A percentile compares a stretch with the other conserved stretches of the same genome.
Evolutionary conservation across 352 stramenopile species (phyloP).

Genomic region (Globisporangium viniferum): DNA sequence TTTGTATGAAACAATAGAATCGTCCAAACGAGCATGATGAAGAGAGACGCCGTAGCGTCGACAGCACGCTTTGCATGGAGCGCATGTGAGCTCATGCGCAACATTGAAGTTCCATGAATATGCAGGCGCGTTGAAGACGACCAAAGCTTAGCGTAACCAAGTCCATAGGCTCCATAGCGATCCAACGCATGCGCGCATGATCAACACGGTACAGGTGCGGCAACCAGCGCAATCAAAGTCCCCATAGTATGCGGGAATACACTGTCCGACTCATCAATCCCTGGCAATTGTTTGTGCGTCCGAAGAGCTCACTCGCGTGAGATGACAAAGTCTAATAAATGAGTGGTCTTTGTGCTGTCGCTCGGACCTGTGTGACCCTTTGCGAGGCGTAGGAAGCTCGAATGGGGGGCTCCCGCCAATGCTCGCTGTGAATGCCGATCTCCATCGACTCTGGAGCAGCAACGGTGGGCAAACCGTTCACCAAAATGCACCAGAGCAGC

Average conservation of each 20-base stretch:
- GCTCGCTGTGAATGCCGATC: conserved; percentile 2
- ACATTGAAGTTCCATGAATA: conserved; percentile 1
- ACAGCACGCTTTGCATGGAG: not conserved
- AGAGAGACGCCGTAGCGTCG: not conserved
- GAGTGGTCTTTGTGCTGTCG: not conserved
- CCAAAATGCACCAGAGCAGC: not conserved
- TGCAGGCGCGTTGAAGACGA: not conserved
- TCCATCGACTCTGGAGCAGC: conserved; percentile 7
- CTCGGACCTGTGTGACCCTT: no score
- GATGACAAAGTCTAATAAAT: not conserved
- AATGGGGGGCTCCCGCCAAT: not conserved
- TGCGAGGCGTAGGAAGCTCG: not conserved
- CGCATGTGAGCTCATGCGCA: not conserved
- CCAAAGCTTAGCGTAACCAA: no score
- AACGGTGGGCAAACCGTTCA: not conserved
- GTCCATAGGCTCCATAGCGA: no score
- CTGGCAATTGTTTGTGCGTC: not conserved
- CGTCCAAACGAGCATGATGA: not conserved
- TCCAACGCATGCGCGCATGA: not conserved
- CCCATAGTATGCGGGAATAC: no score
- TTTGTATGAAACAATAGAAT: not conserved
- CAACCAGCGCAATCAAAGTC: no score
- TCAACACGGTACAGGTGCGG: not conserved
- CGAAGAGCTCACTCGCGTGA: not conserved
- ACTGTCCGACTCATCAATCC: no score